Evolutionary conservation across 306 rosid genomes (phyloP), one percentile per base, ranked within the genome.

Genomic region (Ziziphus jujuba): DNA sequence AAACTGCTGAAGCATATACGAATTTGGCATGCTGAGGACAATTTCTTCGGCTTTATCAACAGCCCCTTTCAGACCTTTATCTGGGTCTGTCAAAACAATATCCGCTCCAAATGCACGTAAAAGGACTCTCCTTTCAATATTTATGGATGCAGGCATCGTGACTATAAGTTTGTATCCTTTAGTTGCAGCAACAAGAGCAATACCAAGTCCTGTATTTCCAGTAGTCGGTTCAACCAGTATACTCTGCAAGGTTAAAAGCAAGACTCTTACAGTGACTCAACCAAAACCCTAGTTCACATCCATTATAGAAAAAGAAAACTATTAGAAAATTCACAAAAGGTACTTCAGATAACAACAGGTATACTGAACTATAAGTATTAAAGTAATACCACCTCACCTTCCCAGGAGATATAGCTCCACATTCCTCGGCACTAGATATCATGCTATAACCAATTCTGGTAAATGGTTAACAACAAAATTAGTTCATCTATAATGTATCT

Each of bases 71-170:
- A 93, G 77, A 69, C 98, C 97, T 66, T 86, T 93, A 75, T 84
- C 89, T 8, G 96, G 84, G 75, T 93, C 84, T 2, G 96, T 90
- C 89, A 93, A 62, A 78, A 93, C 76, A 81, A 93, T 71, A 62
- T 88, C 93, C 21, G 97, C 97, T 63, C 98, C 98, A 80, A 90
- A 87, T 64, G 98, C 87, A 13, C 98, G 95, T 74, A 93, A 78
- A 70, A 93, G 96, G 75, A 90, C 44, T 81, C 96, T 90, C 73
- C 97, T 86, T 79, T 90, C 98, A 43, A 90, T 56, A 84, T 86
- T 81, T 74, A 93, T 71, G 21, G 93, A 87, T 45, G 97, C 97
- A 50, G 97, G 98, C 97, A 93, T 90, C 60, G 96, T 90, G 54
- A 80, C 89, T 76, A 87, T 81, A 76, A 92, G 80, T 86, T 75